Conservation (phyloP, 1,139 yeast species). For the Suhomyces bokatorum region DNA sequence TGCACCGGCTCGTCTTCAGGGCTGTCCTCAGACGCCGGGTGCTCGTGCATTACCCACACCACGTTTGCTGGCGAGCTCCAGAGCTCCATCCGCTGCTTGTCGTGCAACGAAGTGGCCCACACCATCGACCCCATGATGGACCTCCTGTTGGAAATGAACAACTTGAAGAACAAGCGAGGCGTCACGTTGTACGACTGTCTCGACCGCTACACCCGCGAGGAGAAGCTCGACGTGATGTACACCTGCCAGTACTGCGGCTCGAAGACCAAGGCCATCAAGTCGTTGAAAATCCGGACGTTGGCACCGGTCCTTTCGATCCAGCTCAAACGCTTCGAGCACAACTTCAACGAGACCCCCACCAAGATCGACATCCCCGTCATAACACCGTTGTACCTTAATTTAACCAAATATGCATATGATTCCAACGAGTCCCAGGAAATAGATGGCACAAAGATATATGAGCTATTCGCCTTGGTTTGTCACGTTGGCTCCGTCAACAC, state of each 20-base stretch:
- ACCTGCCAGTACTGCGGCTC: constrained; percentile 66
- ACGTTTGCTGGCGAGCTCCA: constrained; percentile 74
- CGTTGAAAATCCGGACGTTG: constrained; percentile 61
- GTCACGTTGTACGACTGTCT: constrained; percentile 62
- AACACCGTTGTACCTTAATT: constrained; percentile 70
- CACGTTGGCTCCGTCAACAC: constrained; percentile 93
- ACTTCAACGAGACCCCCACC: constrained; percentile 53
- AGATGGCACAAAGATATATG: constrained; percentile 53
- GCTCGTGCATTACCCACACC: constrained; percentile 81
- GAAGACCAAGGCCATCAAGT: constrained; percentile 66
- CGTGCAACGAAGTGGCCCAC: constrained; percentile 62
- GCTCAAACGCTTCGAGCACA: constrained; percentile 84
- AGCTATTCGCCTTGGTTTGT: constrained; percentile 80
- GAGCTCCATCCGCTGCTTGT: constrained; percentile 71
- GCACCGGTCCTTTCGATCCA: constrained; percentile 85
- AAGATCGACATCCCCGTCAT: constrained; percentile 76
- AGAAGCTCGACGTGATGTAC: constrained; percentile 72
- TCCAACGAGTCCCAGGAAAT: constrained; percentile 17
- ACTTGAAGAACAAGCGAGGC: constrained; percentile 27
- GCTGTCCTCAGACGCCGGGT: constrained; percentile 31
- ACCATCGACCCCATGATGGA: constrained; percentile 92
- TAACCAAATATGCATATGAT: constrained; percentile 59
- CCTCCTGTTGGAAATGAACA: constrained; percentile 70
- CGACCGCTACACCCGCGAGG: constrained; percentile 72
- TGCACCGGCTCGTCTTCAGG: too few relatives aligned